phyloP scores from a whole-genome alignment of 139 green algal genomes.

The Coelastrella sp. region DNA sequence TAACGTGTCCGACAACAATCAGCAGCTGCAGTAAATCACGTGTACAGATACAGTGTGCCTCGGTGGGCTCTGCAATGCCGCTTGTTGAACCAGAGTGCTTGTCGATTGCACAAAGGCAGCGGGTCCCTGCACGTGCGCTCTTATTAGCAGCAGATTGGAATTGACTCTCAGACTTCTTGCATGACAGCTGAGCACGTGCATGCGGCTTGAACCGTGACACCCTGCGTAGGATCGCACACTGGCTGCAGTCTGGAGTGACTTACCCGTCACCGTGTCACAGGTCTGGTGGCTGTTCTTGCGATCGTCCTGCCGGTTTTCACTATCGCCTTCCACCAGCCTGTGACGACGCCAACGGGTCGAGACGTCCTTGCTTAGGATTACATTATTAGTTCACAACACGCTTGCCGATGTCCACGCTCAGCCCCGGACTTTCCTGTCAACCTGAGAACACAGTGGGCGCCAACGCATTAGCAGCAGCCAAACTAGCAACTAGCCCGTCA shows the following conservation, averaged over 20 bases:
- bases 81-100: neutral
- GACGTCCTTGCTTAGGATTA: neutral
- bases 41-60: no score
- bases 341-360: no score
- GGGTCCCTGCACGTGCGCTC: neutral
- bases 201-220: no score
- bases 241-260: neutral
- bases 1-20: no score
- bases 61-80: no score
- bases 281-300: neutral
- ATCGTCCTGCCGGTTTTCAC: conserved; percentile 3
- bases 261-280: neutral
- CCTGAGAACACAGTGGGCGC: neutral
- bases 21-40: no score
- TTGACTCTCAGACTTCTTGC: neutral
- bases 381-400: neutral
- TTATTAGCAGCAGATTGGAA: neutral
- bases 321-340: neutral
- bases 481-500: conserved; percentile 20
- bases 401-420: neutral
- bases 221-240: no score
- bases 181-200: neutral
- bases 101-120: neutral
- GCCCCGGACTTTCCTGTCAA: neutral
- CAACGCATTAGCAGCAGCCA: neutral